A percentile compares a stretch with the other conserved stretches of the same genome.
Conservation (phyloP, 2,329 filamentous ascomycete species). For the Ustulina deusta region DNA sequence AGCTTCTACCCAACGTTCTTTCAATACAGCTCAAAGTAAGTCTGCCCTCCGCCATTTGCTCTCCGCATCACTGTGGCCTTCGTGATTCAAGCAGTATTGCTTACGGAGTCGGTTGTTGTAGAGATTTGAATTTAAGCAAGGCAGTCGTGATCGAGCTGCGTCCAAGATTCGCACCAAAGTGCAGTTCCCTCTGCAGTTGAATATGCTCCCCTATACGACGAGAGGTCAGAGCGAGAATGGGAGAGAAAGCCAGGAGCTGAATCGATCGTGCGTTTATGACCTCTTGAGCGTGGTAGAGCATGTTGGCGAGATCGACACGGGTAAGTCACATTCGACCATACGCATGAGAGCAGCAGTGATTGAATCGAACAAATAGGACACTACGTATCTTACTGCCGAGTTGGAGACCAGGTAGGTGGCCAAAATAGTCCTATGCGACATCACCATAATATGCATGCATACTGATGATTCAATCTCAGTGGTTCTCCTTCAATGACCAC, state of each 20-base stretch:
- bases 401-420: conserved; percentile 74
- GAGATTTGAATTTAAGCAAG: conserved; percentile 80
- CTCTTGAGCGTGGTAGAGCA: conserved; percentile 92
- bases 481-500: conserved; percentile 97
- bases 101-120: conserved; percentile 45
- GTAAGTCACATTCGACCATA: conserved; percentile 44
- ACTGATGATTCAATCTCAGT: conserved; percentile 61
- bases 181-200: conserved; percentile 85
- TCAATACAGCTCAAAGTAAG: conserved; percentile 91
- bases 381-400: conserved; percentile 88
- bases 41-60: conserved; percentile 10
- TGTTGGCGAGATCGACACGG: conserved; percentile 91
- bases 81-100: background rate
- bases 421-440: background rate
- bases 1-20: conserved; percentile 86
- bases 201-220: conserved; percentile 91
- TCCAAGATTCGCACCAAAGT: conserved; percentile 91
- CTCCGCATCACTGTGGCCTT: background rate
- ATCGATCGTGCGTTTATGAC: conserved; percentile 81
- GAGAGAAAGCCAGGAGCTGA: conserved; percentile 66
- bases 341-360: background rate
- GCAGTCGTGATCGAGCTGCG: conserved; percentile 73
- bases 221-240: conserved; percentile 65
- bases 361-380: conserved; percentile 64
- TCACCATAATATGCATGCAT: background rate